Percentiles rank a stretch among this genome's conserved stretches.
Evolutionary conservation across 768 basidiomycete genomes (phyloP).

Genomic region (Sarcodon sp.): DNA sequence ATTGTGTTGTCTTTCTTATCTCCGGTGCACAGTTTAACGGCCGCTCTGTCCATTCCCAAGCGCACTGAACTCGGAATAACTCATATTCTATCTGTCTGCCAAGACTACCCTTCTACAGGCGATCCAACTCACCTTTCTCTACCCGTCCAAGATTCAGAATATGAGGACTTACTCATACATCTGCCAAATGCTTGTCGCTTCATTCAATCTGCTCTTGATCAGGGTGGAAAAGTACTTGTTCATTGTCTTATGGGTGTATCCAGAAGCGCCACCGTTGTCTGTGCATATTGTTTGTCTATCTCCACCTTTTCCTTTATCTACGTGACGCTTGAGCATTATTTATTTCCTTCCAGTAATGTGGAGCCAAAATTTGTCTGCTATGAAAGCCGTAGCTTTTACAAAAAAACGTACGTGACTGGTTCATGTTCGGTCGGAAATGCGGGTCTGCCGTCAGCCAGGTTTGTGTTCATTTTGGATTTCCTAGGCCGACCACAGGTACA

Average conservation of each 20-base stretch:
- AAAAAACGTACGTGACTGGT: background rate
- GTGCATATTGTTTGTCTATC: constrained; percentile 35
- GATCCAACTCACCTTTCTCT: constrained; percentile 66
- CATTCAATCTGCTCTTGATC: constrained; percentile 42
- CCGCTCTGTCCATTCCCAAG: constrained; percentile 59
- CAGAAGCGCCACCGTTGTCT: constrained; percentile 63
- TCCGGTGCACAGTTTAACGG: constrained; percentile 38
- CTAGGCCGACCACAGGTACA: constrained; percentile 24
- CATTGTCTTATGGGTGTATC: constrained; percentile 71
- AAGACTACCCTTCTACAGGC: constrained; percentile 42
- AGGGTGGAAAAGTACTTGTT: constrained; percentile 48
- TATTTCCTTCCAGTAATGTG: background rate
- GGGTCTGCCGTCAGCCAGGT: constrained; percentile 20
- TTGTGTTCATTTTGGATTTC: constrained; percentile 14
- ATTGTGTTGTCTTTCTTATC: constrained; percentile 6
- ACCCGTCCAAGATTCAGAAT: constrained; percentile 36
- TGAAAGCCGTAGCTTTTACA: background rate
- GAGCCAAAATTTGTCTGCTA: background rate
- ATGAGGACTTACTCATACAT: constrained; percentile 50
- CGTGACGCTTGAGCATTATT: background rate
- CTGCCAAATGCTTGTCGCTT: constrained; percentile 46
- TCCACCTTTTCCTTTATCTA: background rate
- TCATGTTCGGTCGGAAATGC: background rate
- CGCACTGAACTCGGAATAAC: constrained; percentile 66
- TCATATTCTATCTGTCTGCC: constrained; percentile 69